Evolutionary conservation across 2,329 filamentous ascomycete genomes (phyloP).

Genomic region (Fusarium xyrophilum): DNA sequence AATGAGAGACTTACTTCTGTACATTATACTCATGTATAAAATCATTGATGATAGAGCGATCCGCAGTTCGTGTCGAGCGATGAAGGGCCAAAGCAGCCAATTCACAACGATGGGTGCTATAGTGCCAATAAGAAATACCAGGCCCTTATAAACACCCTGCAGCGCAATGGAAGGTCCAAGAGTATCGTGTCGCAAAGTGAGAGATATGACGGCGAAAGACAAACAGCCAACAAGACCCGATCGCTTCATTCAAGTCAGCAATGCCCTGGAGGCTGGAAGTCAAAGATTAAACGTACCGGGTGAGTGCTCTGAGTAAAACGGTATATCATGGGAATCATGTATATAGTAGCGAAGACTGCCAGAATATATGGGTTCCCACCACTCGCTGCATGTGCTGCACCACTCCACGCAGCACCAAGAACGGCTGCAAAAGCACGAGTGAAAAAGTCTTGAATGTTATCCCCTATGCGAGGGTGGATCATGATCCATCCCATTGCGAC

Average conservation of each 20-base stretch:
- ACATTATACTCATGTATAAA: conserved; percentile 64
- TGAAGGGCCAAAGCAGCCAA: conserved; percentile 67
- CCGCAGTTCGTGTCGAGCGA: conserved; percentile 64
- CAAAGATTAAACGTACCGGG: conserved; percentile 48
- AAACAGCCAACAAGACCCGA: conserved; percentile 66
- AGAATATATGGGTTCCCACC: conserved; percentile 62
- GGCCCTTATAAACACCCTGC: conserved; percentile 56
- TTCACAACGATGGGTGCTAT: conserved; percentile 62
- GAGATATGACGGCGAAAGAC: conserved; percentile 62
- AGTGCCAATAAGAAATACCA: conserved; percentile 61
- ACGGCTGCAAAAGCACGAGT: conserved; percentile 57
- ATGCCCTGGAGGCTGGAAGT: neutral
- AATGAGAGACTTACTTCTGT: conserved; percentile 51
- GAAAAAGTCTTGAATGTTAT: conserved; percentile 64
- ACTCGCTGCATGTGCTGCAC: conserved; percentile 57
- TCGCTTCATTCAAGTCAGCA: conserved; percentile 46
- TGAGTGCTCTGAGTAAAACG: conserved; percentile 62
- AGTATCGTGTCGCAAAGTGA: conserved; percentile 47
- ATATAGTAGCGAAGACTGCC: conserved; percentile 61
- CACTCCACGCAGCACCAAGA: conserved; percentile 63
- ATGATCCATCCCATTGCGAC: conserved; percentile 65
- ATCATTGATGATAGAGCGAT: conserved; percentile 63
- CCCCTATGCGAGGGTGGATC: conserved; percentile 58
- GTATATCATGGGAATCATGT: conserved; percentile 67
- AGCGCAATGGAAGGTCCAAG: conserved; percentile 46